Conservation (phyloP, 192 early-diverging fungal genomes). For the Backusella liffmaniae region DNA sequence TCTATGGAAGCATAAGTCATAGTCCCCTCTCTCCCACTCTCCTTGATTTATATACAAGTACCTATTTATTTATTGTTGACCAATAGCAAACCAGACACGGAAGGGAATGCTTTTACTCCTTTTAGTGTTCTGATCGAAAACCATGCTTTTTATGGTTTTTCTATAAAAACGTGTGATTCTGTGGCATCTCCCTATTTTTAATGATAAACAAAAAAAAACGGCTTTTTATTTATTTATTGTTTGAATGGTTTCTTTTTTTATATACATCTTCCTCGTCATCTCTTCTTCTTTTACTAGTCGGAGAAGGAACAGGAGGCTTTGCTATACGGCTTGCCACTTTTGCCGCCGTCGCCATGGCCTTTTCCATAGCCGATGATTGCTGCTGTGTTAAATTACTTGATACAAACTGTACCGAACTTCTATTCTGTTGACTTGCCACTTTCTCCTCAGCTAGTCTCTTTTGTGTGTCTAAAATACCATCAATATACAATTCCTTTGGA, state of each 20-base stretch:
- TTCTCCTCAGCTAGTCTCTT: conserved; percentile 41
- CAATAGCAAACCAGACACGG: too few species aligned
- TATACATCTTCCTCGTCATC: not conserved
- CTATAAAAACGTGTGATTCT: too few species aligned
- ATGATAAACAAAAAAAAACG: too few species aligned
- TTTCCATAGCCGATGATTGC: conserved; percentile 18
- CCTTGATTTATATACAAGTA: too few species aligned
- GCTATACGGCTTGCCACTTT: conserved; percentile 23
- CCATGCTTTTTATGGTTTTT: too few species aligned
- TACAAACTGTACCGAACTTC: conserved; percentile 19
- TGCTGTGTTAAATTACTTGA: not conserved
- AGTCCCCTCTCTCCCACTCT: too few species aligned
- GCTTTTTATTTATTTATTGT: too few species aligned
- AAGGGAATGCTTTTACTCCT: too few species aligned
- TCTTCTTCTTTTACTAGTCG: not conserved
- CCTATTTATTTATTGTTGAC: too few species aligned
- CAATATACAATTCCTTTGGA: conserved; percentile 54
- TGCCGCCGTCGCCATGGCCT: conserved; percentile 26
- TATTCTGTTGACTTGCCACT: conserved; percentile 30
- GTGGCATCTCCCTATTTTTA: too few species aligned
- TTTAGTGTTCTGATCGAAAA: too few species aligned
- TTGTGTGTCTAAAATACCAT: conserved; percentile 52
- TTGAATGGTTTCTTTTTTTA: not conserved
- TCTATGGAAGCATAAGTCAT: too few species aligned
- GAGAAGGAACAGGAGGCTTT: conserved; percentile 4